Conservation (phyloP, 1,139 yeast species). For the Chernovozyma aurita region DNA sequence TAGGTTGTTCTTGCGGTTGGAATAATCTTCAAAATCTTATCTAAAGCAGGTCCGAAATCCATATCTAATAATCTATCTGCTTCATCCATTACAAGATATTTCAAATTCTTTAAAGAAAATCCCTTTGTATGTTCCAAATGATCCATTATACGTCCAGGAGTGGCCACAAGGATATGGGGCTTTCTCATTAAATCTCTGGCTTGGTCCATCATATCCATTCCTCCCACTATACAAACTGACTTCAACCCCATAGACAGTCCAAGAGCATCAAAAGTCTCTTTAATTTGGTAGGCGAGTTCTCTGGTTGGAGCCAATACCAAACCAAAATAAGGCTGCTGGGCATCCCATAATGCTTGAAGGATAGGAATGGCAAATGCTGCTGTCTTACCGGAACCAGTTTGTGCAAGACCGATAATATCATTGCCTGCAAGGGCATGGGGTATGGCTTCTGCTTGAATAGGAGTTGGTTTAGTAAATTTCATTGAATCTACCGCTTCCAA, state of each 20-base stretch:
- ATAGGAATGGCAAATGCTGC: constrained; percentile 90
- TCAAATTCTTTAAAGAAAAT: constrained; percentile 72
- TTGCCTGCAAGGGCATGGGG: constrained; percentile 89
- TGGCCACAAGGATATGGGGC: constrained; percentile 92
- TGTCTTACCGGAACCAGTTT: constrained; percentile 82
- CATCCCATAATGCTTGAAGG: constrained; percentile 83
- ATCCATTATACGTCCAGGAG: constrained; percentile 78
- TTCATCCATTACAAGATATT: constrained; percentile 91
- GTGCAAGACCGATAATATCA: constrained; percentile 78
- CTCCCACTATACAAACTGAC: constrained; percentile 88
- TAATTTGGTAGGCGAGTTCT: constrained; percentile 93
- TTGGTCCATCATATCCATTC: constrained; percentile 98
- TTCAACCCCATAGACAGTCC: constrained; percentile 90
- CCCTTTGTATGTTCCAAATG: constrained; percentile 95
- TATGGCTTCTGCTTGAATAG: constrained; percentile 87
- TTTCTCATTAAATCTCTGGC: constrained; percentile 89
- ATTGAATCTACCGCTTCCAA: constrained; percentile 71
- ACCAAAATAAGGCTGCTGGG: constrained; percentile 83
- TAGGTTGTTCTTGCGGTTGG: constrained; percentile 87
- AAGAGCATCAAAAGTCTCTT: constrained; percentile 90
- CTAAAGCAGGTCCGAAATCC: constrained; percentile 95
- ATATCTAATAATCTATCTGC: constrained; percentile 93
- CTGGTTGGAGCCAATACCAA: constrained; percentile 94
- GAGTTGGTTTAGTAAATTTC: constrained; percentile 72
- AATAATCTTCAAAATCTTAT: constrained; percentile 75